Evolutionary conservation across 805 yeast genomes (phyloP), one percentile per base, ranked within the genome.

Genomic region (Saturnispora zaruensis): DNA sequence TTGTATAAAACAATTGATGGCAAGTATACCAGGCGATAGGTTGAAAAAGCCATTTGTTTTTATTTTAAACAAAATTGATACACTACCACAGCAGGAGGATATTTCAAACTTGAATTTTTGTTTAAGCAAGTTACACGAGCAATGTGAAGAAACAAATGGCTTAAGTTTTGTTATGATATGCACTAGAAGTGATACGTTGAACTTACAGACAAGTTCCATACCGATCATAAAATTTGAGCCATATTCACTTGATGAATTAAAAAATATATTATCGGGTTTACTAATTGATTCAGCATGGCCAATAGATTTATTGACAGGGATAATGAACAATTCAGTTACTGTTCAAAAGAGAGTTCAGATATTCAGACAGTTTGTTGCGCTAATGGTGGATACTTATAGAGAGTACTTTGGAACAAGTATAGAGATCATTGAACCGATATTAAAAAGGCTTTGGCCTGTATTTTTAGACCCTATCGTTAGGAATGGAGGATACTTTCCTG

Each of bases 51-150:
- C 68, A 3, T 72, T 74, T 42, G 68, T 76, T 7, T 57, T 77
- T 41, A 74, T 77, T 1, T 60, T 77, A 11, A 81, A 77, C 55
- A 59, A 71, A 4, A 61, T 77, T 16, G 82, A 77, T 57, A 45
- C 52, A 20, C 47, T 66, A 18, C 71, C 69, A 38, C 69, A 74
- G 28, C 43, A 37, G 14, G 62, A 62, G 26, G 53, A 56, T 30
- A 66, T 71, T 0, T 63, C 66, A n/a, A 74, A 68, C 16, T 52
- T 76, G 18, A 65, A 71, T 42, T 56, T 65, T 20, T 68, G 74
- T 0, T 68, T 77, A 50, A 55, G 71, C 1, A 61, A 67, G 52
- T 54, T 77, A n/a, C 70, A 72, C 48, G 81, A 77, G 47, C 69
- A 70, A 50, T 58, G 71, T 7, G 53, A 66, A 7, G 51, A 57